Base-by-base conservation (phyloP, 2,329 filamentous ascomycete species). In the Endoconidiophora polonica region DNA sequence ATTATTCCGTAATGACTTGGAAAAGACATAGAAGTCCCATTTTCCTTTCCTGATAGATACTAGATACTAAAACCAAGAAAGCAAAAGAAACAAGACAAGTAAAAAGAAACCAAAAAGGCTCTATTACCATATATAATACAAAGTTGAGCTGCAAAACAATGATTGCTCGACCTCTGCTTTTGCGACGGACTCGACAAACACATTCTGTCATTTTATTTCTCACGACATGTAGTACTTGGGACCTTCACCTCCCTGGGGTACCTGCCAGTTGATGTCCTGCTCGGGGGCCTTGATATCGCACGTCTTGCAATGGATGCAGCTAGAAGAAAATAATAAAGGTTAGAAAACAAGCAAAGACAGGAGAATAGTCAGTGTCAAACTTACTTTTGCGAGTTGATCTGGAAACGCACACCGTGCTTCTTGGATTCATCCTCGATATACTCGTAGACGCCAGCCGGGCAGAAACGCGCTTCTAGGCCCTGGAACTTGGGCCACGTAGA, bases 221-320 rank as follows among this genome's bases (percentile, higher is more conserved):
- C 36, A 76, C n/a, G 76, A 79, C 76, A 80, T 78, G 65, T 79
- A 81, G 61, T 82, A 82, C 63, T 82, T 81, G 36, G 78, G 78
- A 1, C 78, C 78, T 58, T 81, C 91, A 47, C 90, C 91, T 56
- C 91, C 88, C 63, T 95, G 87, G 5, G 91, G 91, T 29, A 91
- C 91, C 58, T 86, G 78, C 86, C 86, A 94, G 65, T 94, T 95
- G 66, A 98, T 96, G 62, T 96, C 91, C 69, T 98, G 91, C 55
- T 81, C 77, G 5, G 91, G 91, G 14, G 86, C 90, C 70, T 98
- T 98, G 69, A 98, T 98, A 65, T 98, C 91, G 64, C 91, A 98
- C 12, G 91, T 98, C 75, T 98, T 98, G 74, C 91, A 98, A 68
- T 98, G 91, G 56, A 98, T 94, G 64, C 91, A 98, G 68, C 88